Base-by-base conservation (phyloP, 176 grass and related monocot species). In the Olyra latifolia region DNA sequence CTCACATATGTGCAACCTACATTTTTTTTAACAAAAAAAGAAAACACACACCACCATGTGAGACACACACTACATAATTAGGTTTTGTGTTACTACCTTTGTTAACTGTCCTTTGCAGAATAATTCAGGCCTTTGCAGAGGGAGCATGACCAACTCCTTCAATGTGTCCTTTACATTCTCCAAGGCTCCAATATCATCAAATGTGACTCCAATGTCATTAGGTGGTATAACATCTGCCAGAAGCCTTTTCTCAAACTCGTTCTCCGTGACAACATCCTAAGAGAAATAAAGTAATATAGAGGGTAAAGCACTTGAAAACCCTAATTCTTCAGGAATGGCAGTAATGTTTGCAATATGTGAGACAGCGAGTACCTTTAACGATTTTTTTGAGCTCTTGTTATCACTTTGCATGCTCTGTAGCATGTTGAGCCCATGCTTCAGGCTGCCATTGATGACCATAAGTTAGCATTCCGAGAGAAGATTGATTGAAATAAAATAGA, bases 131-230 rank as follows among this genome's bases (percentile, higher is more conserved):
- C 97, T 93, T 83, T 93, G 97, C 27, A 99, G 77, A 84, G 97
- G 97, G 73, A 99, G 97, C 97, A 99, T 99, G 84, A 99, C 97
- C 75, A 99, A 84, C 75, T 99, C 97, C 79, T 99, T 99, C 66
- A 99, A 86, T 65, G 97, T 95, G 58, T 86, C 97, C 79, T 99
- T 99, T 53, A 99, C 97, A 87, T 93, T 99, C 80, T 99, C 97
- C 85, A 99, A 87, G 10, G 97, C 97, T 79, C 97, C 97, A 87
- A 99, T 99, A 85, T 99, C 93, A 86, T 96, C 88, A 71, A 99
- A 99, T 35, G 93, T 91, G 92, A 99, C 92, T 69, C 97, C 97
- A 86, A 99, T 95, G 48, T 99, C 97, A 83, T 88, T 93, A 39
- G 97, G 93, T 77, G 97, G 97, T 85, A 99, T 99, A 85, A 99